phyloP scores from a whole-genome alignment of 495 filamentous ascomycete species.

The Trichoderma gamsii region DNA sequence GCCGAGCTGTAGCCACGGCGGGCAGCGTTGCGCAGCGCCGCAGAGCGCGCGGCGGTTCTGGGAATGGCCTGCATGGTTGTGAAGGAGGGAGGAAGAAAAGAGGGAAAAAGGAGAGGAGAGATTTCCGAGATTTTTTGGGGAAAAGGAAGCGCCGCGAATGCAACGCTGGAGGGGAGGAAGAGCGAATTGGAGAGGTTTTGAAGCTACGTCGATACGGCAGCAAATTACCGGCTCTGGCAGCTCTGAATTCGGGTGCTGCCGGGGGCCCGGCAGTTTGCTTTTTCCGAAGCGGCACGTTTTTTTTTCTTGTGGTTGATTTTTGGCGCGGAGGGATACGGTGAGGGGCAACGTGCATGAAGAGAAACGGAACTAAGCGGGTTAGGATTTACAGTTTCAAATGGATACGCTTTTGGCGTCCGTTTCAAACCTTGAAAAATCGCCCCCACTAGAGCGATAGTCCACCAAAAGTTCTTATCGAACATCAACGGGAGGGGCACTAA shows the following conservation, averaged over 20 bases:
- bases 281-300: neutral
- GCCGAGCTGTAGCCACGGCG: constrained; percentile 64
- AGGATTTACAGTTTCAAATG: neutral
- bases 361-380: neutral
- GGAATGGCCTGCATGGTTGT: constrained; percentile 41
- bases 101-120: constrained; percentile 14
- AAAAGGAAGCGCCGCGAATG: neutral
- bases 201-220: constrained; percentile 9
- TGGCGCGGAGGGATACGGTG: neutral
- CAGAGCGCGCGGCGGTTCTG: constrained; percentile 22
- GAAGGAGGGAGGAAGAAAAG: constrained; percentile 16
- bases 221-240: constrained; percentile 12
- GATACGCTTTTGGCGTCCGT: neutral
- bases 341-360: neutral
- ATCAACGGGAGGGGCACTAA: constrained; percentile 15
- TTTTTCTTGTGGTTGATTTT: neutral
- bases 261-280: constrained; percentile 3
- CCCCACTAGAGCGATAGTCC: neutral
- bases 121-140: neutral
- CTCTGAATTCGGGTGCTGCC: constrained; percentile 13
- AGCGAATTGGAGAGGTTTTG: constrained; percentile 11
- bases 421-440: neutral
- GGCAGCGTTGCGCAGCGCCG: constrained; percentile 40
- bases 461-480: constrained; percentile 14
- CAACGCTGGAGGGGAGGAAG: neutral